Conservation (phyloP, 148 eudicot genomes). For the Persicaria maculosa region DNA sequence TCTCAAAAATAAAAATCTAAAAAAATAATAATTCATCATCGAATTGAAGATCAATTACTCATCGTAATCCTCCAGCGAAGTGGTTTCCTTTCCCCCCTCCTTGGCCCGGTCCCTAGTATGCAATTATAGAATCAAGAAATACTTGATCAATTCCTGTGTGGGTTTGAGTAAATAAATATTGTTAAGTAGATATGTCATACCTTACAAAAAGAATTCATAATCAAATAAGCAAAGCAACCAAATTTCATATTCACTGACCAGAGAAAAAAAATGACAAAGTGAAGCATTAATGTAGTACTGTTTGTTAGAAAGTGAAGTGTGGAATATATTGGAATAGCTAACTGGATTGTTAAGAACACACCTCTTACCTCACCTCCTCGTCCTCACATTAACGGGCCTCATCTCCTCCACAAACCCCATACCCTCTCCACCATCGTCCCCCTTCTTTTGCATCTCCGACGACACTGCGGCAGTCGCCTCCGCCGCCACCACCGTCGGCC, state of each 20-base stretch:
- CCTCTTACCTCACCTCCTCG: no score
- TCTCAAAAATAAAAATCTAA: no score
- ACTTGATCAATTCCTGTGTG: slow-evolving; percentile 10
- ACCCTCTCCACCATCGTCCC: slow-evolving; percentile 50
- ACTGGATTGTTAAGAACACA: neutral
- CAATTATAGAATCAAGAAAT: neutral
- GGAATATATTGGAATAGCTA: neutral
- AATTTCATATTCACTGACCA: neutral
- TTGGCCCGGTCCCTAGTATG: slow-evolving; percentile 77
- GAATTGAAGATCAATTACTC: no score
- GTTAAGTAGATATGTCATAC: neutral
- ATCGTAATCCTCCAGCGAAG: slow-evolving; percentile 46
- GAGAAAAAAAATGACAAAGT: neutral
- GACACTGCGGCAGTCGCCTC: slow-evolving; percentile 18
- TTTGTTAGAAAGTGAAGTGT: neutral
- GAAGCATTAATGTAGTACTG: neutral
- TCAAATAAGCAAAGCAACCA: neutral
- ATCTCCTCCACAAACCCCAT: slow-evolving; percentile 95
- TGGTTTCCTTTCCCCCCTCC: slow-evolving; percentile 69
- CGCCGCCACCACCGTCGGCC: slow-evolving; percentile 19
- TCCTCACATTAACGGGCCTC: slow-evolving; percentile 88
- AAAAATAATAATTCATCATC: no score
- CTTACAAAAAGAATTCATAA: neutral
- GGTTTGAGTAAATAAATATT: neutral
- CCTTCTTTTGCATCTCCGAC: slow-evolving; percentile 32